Evolutionary conservation across 2,329 filamentous ascomycete species (phyloP).

Genomic region (Beauveria scarabaeidicola): DNA sequence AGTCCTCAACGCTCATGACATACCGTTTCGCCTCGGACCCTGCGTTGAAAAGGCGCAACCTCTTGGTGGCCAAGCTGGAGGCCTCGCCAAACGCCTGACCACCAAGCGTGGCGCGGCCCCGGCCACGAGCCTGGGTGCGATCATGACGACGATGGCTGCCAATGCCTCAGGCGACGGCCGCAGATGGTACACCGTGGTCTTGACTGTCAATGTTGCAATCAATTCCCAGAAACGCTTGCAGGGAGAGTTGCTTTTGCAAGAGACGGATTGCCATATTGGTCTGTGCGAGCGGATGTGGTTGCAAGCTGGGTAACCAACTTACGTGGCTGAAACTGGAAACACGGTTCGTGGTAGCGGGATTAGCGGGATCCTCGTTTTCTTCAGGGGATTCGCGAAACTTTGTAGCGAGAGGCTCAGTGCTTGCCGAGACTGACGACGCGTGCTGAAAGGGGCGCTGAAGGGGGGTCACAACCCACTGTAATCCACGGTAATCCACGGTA

Average conservation of each 20-base stretch:
- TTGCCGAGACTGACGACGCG: not conserved
- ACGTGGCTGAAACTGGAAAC: no score
- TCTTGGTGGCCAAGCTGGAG: not conserved
- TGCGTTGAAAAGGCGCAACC: conserved; percentile 22
- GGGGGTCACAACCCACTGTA: not conserved
- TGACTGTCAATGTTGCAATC: not conserved
- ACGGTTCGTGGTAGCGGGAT: not conserved
- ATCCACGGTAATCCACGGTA: not conserved
- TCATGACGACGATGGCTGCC: not conserved
- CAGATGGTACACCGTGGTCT: not conserved
- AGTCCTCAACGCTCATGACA: conserved; percentile 6
- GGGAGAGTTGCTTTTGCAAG: no score
- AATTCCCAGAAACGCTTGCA: no score
- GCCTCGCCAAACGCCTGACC: not conserved
- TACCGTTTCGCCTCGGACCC: conserved; percentile 20
- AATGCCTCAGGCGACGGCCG: not conserved
- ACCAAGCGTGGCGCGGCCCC: not conserved
- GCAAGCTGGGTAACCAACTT: no score
- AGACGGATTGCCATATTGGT: no score
- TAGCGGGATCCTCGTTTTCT: not conserved
- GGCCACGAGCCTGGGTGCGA: not conserved
- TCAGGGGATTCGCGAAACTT: not conserved
- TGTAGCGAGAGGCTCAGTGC: not conserved
- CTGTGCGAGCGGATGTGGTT: no score
- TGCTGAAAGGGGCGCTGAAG: no score